A percentile compares a stretch with the other conserved stretches of the same genome.
phyloP scores from a whole-genome alignment of 2,329 filamentous ascomycete genomes.

The Beauveria caledonica region DNA sequence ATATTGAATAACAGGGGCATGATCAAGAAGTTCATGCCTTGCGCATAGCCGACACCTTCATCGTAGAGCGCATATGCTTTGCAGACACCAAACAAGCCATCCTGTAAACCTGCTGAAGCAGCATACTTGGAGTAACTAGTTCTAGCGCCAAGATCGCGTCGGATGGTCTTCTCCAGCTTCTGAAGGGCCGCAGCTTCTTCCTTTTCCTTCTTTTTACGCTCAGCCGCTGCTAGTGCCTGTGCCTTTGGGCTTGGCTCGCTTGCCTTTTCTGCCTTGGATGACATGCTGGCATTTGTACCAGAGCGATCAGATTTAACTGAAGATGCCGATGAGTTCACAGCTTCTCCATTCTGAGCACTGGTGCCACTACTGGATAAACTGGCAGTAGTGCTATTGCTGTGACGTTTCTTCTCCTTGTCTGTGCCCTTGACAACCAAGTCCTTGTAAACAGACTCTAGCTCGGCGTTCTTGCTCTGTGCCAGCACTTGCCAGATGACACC shows the following conservation, averaged over 20 bases:
- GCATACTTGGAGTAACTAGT: constrained; percentile 97
- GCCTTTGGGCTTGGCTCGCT: constrained; percentile 57
- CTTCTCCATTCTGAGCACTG: constrained; percentile 54
- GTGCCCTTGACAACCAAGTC: constrained; percentile 74
- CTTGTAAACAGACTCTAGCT: constrained; percentile 77
- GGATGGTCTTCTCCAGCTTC: constrained; percentile 87
- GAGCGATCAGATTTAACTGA: constrained; percentile 76
- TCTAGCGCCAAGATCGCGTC: constrained; percentile 79
- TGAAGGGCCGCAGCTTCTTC: constrained; percentile 65
- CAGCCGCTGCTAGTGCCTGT: constrained; percentile 54
- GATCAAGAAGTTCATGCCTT: constrained; percentile 97
- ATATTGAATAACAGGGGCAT: constrained; percentile 98
- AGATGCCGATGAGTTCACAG: constrained; percentile 68
- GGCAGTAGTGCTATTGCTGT: constrained; percentile 45
- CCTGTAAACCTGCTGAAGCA: constrained; percentile 81
- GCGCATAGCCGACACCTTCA: constrained; percentile 88
- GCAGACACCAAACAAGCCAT: constrained; percentile 89
- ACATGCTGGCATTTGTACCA: constrained; percentile 45
- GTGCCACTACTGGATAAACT: constrained; percentile 47
- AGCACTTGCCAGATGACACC: constrained; percentile 99
- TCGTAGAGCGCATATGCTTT: constrained; percentile 97
- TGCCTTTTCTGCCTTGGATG: constrained; percentile 52
- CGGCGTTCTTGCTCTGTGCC: constrained; percentile 88
- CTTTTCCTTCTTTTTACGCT: constrained; percentile 70
- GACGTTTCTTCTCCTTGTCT: constrained; percentile 63